These are phyloP conservation scores for Wickerhamomyces xylosicus DNA, from an alignment of 805 yeast genomes.

Conservation along the genomic window DNA sequence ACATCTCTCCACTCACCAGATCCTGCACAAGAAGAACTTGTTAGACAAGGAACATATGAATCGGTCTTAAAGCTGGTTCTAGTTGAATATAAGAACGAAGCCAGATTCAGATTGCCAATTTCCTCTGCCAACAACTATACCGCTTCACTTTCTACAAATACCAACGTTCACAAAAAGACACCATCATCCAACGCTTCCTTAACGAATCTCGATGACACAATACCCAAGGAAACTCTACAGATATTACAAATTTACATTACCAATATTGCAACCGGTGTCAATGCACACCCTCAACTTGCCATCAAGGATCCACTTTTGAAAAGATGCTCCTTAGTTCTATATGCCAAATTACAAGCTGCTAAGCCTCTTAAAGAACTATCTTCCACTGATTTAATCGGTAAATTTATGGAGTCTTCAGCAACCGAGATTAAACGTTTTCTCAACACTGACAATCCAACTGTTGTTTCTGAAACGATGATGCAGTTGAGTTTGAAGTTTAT, in stretches of 20 bases:
- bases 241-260: constrained; percentile 31
- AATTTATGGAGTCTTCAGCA: constrained; percentile 42
- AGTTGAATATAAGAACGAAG: constrained; percentile 53
- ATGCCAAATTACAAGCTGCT: constrained; percentile 15
- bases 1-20: not conserved
- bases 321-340: constrained; percentile 49
- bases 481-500: not conserved
- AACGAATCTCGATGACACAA: constrained; percentile 20
- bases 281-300: constrained; percentile 7
- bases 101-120: constrained; percentile 35
- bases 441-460: not conserved
- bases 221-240: constrained; percentile 25
- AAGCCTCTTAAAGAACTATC: constrained; percentile 36
- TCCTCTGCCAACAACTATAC: constrained; percentile 3
- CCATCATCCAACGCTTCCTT: constrained; percentile 22
- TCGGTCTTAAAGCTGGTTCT: constrained; percentile 44
- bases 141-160: constrained; percentile 7
- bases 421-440: constrained; percentile 32
- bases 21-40: not conserved
- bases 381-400: constrained; percentile 33
- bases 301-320: constrained; percentile 38
- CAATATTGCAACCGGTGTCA: constrained; percentile 35
- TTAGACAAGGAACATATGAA: constrained; percentile 30
- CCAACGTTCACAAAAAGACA: constrained; percentile 19
- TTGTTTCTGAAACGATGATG: not conserved